phyloP scores from a whole-genome alignment of 331 rosid genomes.

The Pyracantha coccinea region DNA sequence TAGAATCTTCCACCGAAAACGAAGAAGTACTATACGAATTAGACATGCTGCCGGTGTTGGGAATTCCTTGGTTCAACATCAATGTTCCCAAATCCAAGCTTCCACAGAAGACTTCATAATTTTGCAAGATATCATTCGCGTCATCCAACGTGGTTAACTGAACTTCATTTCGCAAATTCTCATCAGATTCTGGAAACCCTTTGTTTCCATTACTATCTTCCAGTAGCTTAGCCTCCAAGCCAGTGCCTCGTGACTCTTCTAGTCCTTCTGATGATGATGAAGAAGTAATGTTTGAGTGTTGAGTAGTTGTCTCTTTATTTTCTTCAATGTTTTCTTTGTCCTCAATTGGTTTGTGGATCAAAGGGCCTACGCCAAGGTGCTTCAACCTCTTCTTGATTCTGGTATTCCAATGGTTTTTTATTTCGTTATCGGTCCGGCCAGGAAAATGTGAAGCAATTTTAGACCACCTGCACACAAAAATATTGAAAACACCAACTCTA shows the following conservation, averaged over 20 bases:
- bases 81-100: conserved; percentile 32
- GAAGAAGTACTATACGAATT: conserved; percentile 36
- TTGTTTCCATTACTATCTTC: conserved; percentile 7
- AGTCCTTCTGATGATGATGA: conserved; percentile 9
- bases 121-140: conserved; percentile 24
- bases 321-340: conserved; percentile 17
- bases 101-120: conserved; percentile 37
- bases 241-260: conserved; percentile 4
- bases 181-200: conserved; percentile 12
- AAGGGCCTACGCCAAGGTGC: conserved; percentile 58
- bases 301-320: conserved; percentile 6
- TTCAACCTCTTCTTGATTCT: conserved; percentile 81
- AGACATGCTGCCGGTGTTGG: conserved; percentile 15
- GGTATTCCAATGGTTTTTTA: conserved; percentile 96
- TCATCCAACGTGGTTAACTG: conserved; percentile 8
- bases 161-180: conserved; percentile 11
- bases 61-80: conserved; percentile 38
- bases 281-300: neutral
- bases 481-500: neutral
- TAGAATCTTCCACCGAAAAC: conserved; percentile 40
- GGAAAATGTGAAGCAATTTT: conserved; percentile 93
- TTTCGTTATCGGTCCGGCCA: conserved; percentile 91
- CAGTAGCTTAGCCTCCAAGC: conserved; percentile 15
- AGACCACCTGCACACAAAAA: conserved; percentile 63
- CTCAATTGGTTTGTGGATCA: conserved; percentile 38